These are phyloP conservation scores for Phaseolus coccineus DNA, from an alignment of 331 rosid species.

Conservation along the genomic window DNA sequence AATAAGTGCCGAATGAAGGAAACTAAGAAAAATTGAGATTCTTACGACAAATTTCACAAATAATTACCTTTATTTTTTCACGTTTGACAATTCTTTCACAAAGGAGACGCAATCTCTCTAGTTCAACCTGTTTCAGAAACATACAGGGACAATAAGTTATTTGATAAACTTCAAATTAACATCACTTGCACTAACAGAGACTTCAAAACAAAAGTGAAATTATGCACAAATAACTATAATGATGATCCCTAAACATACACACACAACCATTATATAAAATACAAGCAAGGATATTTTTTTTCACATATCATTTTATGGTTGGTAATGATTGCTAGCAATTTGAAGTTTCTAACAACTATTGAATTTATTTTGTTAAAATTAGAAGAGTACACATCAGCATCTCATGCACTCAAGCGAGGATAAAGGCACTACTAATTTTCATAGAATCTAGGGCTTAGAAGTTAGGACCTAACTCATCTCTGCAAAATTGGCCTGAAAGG, in stretches of 20 bases:
- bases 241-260: not conserved
- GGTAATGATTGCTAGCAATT: not conserved
- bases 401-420: constrained; percentile 15
- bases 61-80: constrained; percentile 87
- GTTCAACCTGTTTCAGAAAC: constrained; percentile 77
- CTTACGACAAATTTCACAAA: constrained; percentile 2
- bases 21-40: not conserved
- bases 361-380: constrained; percentile 13
- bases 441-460: too few species aligned
- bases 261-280: not conserved
- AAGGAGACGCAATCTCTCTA: constrained; percentile 93
- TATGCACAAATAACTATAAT: constrained; percentile 14
- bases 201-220: not conserved
- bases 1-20: not conserved
- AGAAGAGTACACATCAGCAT: not conserved
- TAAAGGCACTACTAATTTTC: not conserved
- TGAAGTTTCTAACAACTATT: not conserved
- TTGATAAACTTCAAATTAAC: not conserved
- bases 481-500: too few species aligned
- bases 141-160: constrained; percentile 34
- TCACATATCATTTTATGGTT: not conserved
- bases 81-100: constrained; percentile 96
- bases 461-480: too few species aligned
- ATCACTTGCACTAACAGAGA: not conserved
- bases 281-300: not conserved